Conservation (phyloP, 73 alveolate species). For the Stentor coeruleus region DNA sequence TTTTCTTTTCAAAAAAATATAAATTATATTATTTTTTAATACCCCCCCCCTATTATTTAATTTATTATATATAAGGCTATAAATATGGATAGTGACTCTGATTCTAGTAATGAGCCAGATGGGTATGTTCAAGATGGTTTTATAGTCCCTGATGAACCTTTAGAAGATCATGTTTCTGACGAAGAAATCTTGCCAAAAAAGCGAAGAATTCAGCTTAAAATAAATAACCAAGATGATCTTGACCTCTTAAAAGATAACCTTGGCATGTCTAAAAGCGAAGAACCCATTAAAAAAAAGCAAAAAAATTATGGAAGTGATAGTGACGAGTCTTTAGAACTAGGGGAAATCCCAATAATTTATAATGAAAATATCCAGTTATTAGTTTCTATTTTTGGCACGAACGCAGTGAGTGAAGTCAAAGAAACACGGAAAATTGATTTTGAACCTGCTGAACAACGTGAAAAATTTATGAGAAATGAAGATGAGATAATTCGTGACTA, state of each 20-base stretch:
- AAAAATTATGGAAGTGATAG: background rate
- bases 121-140: constrained; percentile 10
- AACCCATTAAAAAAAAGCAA: background rate
- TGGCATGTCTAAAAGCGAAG: background rate
- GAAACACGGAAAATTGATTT: background rate
- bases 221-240: background rate
- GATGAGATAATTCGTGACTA: constrained; percentile 5
- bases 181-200: background rate
- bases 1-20: no score
- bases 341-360: background rate
- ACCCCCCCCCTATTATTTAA: background rate
- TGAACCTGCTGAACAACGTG: constrained; percentile 27
- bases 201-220: background rate
- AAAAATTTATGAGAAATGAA: background rate
- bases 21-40: no score
- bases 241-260: constrained; percentile 23
- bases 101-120: background rate
- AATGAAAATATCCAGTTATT: background rate
- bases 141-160: constrained; percentile 9
- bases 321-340: constrained; percentile 15
- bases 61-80: background rate
- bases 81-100: background rate
- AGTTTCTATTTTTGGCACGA: background rate
- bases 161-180: background rate
- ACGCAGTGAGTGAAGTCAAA: background rate